phyloP scores from a whole-genome alignment of 257 asterid species.

The Eustoma russellianum region DNA sequence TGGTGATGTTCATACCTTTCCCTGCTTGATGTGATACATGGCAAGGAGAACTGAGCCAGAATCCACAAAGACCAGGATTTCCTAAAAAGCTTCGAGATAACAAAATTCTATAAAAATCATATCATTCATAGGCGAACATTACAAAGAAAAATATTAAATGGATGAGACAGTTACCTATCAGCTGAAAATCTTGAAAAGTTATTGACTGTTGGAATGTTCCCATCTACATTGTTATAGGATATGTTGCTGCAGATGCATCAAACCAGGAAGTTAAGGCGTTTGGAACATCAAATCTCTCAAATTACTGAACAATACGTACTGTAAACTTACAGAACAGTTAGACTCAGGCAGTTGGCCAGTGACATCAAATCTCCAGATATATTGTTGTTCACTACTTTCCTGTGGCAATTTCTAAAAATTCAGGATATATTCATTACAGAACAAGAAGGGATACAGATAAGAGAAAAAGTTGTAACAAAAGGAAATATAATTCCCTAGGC shows the following conservation, averaged over 20 bases:
- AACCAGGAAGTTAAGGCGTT: background rate
- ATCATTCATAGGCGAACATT: background rate
- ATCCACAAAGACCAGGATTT: slow-evolving; percentile 79
- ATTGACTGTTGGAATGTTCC: slow-evolving; percentile 73
- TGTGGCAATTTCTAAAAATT: slow-evolving; percentile 12
- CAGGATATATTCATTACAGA: background rate
- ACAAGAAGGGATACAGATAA: background rate
- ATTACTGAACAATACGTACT: background rate
- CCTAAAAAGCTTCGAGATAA: slow-evolving; percentile 51
- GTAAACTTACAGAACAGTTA: slow-evolving; percentile 56
- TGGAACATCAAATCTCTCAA: no score
- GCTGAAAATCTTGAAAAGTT: slow-evolving; percentile 87
- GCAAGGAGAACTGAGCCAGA: slow-evolving; percentile 68
- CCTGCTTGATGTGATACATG: slow-evolving; percentile 43
- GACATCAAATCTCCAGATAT: slow-evolving; percentile 71
- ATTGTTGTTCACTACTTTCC: slow-evolving; percentile 74
- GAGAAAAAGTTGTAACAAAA: background rate
- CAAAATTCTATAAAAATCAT: background rate
- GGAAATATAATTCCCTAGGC: background rate
- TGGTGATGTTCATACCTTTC: slow-evolving; percentile 35
- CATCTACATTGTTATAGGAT: slow-evolving; percentile 70
- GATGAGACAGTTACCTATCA: slow-evolving; percentile 29
- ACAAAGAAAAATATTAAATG: background rate
- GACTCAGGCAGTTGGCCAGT: slow-evolving; percentile 65
- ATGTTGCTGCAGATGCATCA: slow-evolving; percentile 46